Base-by-base conservation (phyloP, 169 alveolate genomes). In the Plasmodium blacklocki region DNA sequence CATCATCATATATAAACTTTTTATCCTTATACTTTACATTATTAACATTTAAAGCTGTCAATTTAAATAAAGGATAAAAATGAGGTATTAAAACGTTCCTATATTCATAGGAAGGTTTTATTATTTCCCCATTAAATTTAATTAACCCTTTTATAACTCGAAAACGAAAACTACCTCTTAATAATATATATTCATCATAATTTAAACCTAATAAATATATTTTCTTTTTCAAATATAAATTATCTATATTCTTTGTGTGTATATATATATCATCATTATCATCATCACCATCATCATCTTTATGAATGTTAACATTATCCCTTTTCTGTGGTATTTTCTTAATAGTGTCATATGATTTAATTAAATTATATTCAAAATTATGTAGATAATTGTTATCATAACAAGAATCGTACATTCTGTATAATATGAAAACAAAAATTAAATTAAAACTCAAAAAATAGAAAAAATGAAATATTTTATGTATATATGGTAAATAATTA, bases 151-250 rank as follows among this genome's bases (percentile, higher is more conserved):
- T 83, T 83, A 83, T 56, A 12, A 83, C 54, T 15, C 91, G 62
- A 83, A 83, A 83, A 49, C 91, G 91, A 72, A 83, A 83, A 45
- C 47, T 60, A 8, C 91, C 91, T 39, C 91, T 56, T 29, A 83
- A 18, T n/a, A 67, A 83, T 43, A 83, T 58, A 23, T 73, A 83
- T 39, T 83, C 91, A 18, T 70, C 83, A 83, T 83, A 83, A 83
- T 83, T 67, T 83, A 83, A 47, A n/a, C 85, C 91, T 60, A 68
- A 83, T 49, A 83, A 49, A 62, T 83, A 83, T 29, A 83, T 58
- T 29, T 56, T 68, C 73, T 45, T 83, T 83, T 83, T 70, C 11
- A 12, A 4, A 11, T 29, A 56, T 39, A 43, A 71, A 15, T 62
- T 58, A 19, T 66, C 78, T 56, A 18, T 56, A 29, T 32, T 14